Base-by-base conservation (phyloP, 495 filamentous ascomycete genomes). In the Talaromyces ruber region DNA sequence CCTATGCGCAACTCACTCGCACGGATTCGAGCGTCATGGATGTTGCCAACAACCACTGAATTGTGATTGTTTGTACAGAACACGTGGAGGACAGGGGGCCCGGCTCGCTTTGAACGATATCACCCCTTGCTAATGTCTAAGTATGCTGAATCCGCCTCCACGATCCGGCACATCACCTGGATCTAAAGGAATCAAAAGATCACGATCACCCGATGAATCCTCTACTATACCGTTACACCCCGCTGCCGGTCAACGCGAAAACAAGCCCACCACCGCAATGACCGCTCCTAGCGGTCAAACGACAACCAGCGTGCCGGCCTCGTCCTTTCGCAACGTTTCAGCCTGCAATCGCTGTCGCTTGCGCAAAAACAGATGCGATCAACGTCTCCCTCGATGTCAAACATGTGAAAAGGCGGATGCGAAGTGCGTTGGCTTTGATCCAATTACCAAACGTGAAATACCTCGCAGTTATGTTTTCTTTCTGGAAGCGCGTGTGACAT, bases 381-480 rank as follows among this genome's bases (percentile, higher is more conserved):
- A 96, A 78, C 85, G 86, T 52, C 81, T 98, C 54, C 93, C 93
- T 25, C 88, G 88, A 58, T 98, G 93, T 73, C 84, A 90, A 53
- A 87, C 88, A 62, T 98, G 93, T 71, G 91, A 92, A 71, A 97
- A 97, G 76, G 92, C 90, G 14, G 81, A 83, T 65, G 89, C 93
- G 32, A 87, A 87, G 66, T 97, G 93, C 69, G 91, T 96, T 52
- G 93, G 93, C 43, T 97, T 95, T 70, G 93, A 98, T 70, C 93
- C 92, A 22, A 95, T 97, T 66, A 96, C 90, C 18, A 97, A 97
- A 79, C 82, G 88, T 71, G 91, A 96, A 70, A 96, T 97, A 37
- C 93, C 93, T 50, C 82, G 92, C 67, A 95, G 91, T 67, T 98
- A 98, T 76, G 91, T 97, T 30, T 95, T 88, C 75, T 97, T 96